Percentiles rank a stretch among this genome's conserved stretches.
Evolutionary conservation across 352 stramenopile species (phyloP).

Genomic region (Phytophthora pluvialis): DNA sequence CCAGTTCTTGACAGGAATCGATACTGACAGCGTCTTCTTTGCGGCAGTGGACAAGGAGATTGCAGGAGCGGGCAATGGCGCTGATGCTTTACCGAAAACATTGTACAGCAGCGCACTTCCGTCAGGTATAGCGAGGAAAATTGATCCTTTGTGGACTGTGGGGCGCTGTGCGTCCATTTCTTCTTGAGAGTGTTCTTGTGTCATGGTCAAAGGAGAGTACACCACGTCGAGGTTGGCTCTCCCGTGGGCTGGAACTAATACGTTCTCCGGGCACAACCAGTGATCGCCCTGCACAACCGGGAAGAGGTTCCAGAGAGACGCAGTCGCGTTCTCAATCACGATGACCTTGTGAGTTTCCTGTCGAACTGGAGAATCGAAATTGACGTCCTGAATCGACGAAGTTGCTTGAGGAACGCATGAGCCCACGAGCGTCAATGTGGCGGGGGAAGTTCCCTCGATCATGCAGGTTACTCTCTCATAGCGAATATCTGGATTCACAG

Average conservation of each 20-base stretch:
- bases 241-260: constrained; percentile 80
- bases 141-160: constrained; percentile 69
- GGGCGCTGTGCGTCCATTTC: constrained; percentile 39
- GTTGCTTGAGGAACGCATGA: constrained; percentile 88
- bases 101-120: constrained; percentile 90
- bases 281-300: constrained; percentile 89
- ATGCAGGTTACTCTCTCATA: constrained; percentile 79
- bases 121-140: constrained; percentile 93
- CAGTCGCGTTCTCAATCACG: constrained; percentile 83
- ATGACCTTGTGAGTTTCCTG: constrained; percentile 65
- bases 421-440: constrained; percentile 82
- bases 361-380: constrained; percentile 87
- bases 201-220: constrained; percentile 91
- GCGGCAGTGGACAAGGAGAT: constrained; percentile 67
- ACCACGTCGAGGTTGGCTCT: constrained; percentile 67
- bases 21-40: constrained; percentile 80
- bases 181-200: constrained; percentile 37
- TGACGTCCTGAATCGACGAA: constrained; percentile 88
- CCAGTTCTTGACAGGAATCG: constrained; percentile 90
- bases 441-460: constrained; percentile 63
- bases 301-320: constrained; percentile 85
- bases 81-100: constrained; percentile 72
- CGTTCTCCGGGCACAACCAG: constrained; percentile 85
- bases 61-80: constrained; percentile 49
- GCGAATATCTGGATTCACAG: constrained; percentile 88